These are phyloP conservation scores for Boletales sp. DNA, from an alignment of 768 basidiomycete species.

Conservation along the genomic window DNA sequence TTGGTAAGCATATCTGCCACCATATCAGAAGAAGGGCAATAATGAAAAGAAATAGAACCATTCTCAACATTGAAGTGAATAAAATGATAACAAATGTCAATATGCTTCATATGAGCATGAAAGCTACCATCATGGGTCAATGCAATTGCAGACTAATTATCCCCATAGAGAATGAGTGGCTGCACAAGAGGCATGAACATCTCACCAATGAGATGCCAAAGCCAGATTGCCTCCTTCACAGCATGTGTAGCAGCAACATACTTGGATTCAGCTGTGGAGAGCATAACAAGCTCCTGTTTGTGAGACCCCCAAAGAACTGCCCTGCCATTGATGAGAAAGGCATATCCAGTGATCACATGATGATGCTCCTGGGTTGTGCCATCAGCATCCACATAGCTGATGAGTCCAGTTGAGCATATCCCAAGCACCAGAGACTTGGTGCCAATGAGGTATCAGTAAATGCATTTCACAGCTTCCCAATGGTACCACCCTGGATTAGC, in stretches of 20 bases:
- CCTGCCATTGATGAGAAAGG: slow-evolving; percentile 3
- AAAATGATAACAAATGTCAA: too few species aligned
- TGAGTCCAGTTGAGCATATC: not conserved
- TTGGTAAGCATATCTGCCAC: too few species aligned
- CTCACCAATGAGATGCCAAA: too few species aligned
- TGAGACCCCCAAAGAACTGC: not conserved
- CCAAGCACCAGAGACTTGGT: not conserved
- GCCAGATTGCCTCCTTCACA: too few species aligned
- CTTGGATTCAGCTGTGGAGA: not conserved
- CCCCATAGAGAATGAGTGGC: not conserved
- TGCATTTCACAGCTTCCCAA: not conserved
- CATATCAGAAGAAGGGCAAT: too few species aligned
- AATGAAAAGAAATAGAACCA: too few species aligned
- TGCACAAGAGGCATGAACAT: not conserved
- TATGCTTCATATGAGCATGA: not conserved
- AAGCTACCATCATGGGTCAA: not conserved
- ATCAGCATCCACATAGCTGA: not conserved
- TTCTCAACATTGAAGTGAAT: too few species aligned
- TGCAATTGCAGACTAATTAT: not conserved
- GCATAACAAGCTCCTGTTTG: slow-evolving; percentile 1
- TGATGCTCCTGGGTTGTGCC: slow-evolving; percentile 4
- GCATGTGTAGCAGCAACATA: too few species aligned
- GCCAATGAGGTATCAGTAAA: slow-evolving; percentile 11
- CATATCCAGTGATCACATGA: not conserved
- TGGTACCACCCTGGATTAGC: not conserved